Percentiles rank a stretch among this genome's conserved stretches.
Evolutionary conservation across 768 basidiomycete species (phyloP).

Genomic region (Leucocoprinus birnbaumii): DNA sequence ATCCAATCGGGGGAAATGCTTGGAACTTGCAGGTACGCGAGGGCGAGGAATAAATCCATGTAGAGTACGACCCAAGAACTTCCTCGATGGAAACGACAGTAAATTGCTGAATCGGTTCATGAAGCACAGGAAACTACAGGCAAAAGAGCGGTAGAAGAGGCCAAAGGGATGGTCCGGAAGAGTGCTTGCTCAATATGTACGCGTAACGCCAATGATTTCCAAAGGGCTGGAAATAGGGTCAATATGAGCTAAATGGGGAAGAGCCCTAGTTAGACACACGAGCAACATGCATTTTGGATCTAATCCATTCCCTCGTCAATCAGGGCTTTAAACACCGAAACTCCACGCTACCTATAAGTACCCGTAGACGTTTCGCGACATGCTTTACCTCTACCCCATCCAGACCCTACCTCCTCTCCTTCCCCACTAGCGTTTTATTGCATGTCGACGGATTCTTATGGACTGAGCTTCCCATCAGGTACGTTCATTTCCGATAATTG

Average conservation of each 20-base stretch:
- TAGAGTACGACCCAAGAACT: background rate
- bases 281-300: background rate
- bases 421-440: background rate
- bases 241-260: no score
- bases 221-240: no score
- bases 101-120: background rate
- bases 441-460: constrained; percentile 1
- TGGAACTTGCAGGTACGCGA: background rate
- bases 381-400: background rate
- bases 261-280: no score
- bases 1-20: background rate
- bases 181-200: no score
- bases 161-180: no score
- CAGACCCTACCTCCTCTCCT: background rate
- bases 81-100: background rate
- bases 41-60: background rate
- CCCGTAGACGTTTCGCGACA: background rate
- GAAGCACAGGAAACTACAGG: no score
- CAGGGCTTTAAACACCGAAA: background rate
- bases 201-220: no score
- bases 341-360: constrained; percentile 1
- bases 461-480: constrained; percentile 4
- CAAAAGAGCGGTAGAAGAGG: no score
- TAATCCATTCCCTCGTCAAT: constrained; percentile 4
- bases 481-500: constrained; percentile 8